Base-by-base conservation (phyloP, 2,329 filamentous ascomycete genomes). In the Ciborinia camelliae region DNA sequence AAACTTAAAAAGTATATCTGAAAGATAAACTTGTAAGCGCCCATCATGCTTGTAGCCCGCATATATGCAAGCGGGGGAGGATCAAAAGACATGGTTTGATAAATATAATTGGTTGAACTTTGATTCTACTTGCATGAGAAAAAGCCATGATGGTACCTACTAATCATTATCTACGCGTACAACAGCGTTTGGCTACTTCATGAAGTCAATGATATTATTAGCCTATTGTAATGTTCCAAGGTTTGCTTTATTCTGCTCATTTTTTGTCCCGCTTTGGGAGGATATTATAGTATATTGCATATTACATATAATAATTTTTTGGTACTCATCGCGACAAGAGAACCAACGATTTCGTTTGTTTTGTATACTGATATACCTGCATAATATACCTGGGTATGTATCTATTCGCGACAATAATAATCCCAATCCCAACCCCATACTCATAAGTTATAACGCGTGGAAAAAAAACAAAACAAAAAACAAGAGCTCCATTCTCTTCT, bases 1-100 rank as follows among this genome's bases (percentile, higher is more conserved):
- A 20, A 41, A 51, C 12, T 20, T 30, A 15, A 32, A 32, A 32
- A 43, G 28, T 8, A 32, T 35, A 28, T 20, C 28, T 45, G 10
- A 26, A 37, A 39, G 20, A 51, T 15, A 62, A 45, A 55, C n/a
- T 57, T 47, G 37, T 63, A 63, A 63, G 61, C 61, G 61, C 61
- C 61, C 37, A 30, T 28, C 35, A 39, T 47, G 39, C 61, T 37
- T 57, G 39, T 37, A n/a, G 23, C 43, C 55, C 30, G 43, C 55
- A 59, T 47, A 35, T 55, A 47, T 63, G 60, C 60, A 57, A 35
- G 50, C 48, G 52, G 50, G 20, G 52, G 45, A 41, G 59, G 51
- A 63, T 57, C 61, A 45, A 63, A 63, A 57, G 61, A 63, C 39
- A 57, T 43, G 37, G 52, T 26, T 57, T 45, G 61, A 45, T 20